phyloP scores from a whole-genome alignment of 371 early-diverging fungal genomes.

The Mitosporidium daphniae region DNA sequence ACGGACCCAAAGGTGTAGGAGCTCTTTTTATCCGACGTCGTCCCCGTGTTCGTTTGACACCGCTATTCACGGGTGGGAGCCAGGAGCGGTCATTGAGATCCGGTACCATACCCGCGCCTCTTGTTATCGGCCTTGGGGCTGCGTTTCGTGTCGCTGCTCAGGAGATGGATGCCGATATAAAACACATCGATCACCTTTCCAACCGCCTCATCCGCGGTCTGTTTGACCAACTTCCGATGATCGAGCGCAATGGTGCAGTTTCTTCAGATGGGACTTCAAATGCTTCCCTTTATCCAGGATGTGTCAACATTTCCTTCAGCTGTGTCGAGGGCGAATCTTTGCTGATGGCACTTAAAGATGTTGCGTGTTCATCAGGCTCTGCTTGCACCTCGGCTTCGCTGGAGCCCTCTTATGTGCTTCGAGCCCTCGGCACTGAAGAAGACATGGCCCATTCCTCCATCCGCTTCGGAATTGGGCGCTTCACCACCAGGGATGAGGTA shows the following conservation, averaged over 20 bases:
- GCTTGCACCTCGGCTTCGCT: conserved; percentile 95
- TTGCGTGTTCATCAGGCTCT: conserved; percentile 81
- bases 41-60: conserved; percentile 70
- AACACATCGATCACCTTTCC: conserved; percentile 25
- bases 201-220: conserved; percentile 37
- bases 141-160: conserved; percentile 48
- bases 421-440: conserved; percentile 87
- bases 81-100: conserved; percentile 91
- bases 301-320: conserved; percentile 92
- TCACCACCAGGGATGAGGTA: conserved; percentile 82
- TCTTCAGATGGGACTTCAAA: conserved; percentile 12
- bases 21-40: conserved; percentile 78
- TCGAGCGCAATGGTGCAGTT: conserved; percentile 67
- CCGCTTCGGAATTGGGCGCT: conserved; percentile 89
- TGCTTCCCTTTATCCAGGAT: conserved; percentile 13
- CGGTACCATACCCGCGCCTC: conserved; percentile 81
- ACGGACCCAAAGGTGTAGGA: conserved; percentile 93
- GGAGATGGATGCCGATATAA: conserved; percentile 57
- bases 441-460: conserved; percentile 92
- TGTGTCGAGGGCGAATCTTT: conserved; percentile 98
- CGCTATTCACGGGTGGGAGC: conserved; percentile 78
- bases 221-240: conserved; percentile 25
- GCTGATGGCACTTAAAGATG: conserved; percentile 86
- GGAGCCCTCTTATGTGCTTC: conserved; percentile 89
- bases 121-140: conserved; percentile 79